Evolutionary conservation across 2,329 filamentous ascomycete genomes (phyloP).

Genomic region (Aureobasidium musti): DNA sequence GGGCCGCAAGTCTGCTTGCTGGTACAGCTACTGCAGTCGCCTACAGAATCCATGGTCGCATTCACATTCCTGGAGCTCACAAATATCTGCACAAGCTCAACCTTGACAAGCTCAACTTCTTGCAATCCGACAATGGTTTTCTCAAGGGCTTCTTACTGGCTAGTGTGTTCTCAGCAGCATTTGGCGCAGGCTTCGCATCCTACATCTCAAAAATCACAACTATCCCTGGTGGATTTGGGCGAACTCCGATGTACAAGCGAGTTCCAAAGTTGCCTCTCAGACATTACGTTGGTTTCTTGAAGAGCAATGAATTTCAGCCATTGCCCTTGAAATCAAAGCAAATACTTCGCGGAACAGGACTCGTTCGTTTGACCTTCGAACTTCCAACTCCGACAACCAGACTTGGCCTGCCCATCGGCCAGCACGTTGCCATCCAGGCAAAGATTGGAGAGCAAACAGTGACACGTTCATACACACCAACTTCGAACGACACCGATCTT

Average conservation of each 20-base stretch:
- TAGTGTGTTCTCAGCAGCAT: constrained; percentile 32
- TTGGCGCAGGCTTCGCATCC: constrained; percentile 29
- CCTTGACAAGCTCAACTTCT: constrained; percentile 1
- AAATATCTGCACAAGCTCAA: constrained; percentile 8
- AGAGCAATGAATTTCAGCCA: constrained; percentile 51
- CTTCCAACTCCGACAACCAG: constrained; percentile 35
- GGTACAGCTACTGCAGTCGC: constrained; percentile 1
- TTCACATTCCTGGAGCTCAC: constrained; percentile 9
- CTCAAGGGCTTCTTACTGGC: constrained; percentile 46
- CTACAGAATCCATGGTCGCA: background rate
- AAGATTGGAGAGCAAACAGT: constrained; percentile 33
- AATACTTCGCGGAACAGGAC: constrained; percentile 33
- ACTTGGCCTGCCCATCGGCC: constrained; percentile 38
- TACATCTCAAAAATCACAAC: constrained; percentile 32
- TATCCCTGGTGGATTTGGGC: constrained; percentile 26
- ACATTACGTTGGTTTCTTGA: constrained; percentile 49
- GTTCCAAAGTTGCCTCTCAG: constrained; percentile 33
- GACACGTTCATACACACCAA: constrained; percentile 35
- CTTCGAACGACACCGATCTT: constrained; percentile 41
- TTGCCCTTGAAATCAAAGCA: constrained; percentile 46
- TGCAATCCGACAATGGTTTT: constrained; percentile 36
- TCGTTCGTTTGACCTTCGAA: constrained; percentile 37
- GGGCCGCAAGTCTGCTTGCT: constrained; percentile 3
- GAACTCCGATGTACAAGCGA: constrained; percentile 12
- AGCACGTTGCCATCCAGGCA: constrained; percentile 41